phyloP scores from a whole-genome alignment of 1,284 basidiomycete genomes.

The Ustilago shanxiensis region DNA sequence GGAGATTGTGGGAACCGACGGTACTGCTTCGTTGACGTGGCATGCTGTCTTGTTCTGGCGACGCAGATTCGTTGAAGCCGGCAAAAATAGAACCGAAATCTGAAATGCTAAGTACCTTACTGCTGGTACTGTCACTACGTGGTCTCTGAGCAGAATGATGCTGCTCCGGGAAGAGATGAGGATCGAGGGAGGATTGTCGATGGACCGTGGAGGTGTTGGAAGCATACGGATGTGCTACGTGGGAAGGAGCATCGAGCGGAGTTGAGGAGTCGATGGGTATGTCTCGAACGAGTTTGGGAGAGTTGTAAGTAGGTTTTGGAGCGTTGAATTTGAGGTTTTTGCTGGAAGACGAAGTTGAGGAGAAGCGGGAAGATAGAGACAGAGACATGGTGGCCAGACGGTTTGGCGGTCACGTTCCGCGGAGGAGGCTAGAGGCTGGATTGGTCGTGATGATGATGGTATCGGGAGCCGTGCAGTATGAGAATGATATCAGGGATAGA shows the following conservation, averaged over 20 bases:
- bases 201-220: neutral
- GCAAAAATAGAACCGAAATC: constrained; percentile 10
- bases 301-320: constrained; percentile 38
- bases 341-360: constrained; percentile 7
- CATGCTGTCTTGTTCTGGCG: neutral
- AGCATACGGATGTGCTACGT: constrained; percentile 17
- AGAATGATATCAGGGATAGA: neutral
- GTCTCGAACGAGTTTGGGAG: constrained; percentile 36
- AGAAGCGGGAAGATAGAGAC: constrained; percentile 22
- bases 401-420: too few relatives aligned
- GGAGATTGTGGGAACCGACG: neutral
- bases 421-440: too few relatives aligned
- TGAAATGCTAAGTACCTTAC: neutral
- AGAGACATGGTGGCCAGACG: constrained; percentile 12
- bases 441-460: too few relatives aligned
- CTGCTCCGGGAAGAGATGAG: neutral
- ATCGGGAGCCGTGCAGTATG: neutral
- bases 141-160: neutral
- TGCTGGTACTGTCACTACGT: neutral
- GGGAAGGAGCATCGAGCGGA: neutral
- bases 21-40: constrained; percentile 18
- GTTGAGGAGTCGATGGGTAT: constrained; percentile 5
- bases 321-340: constrained; percentile 13
- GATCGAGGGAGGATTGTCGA: neutral
- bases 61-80: neutral